Base-by-base conservation (phyloP, 2,329 filamentous ascomycete species). In the Calonectria pseudoturangicola region DNA sequence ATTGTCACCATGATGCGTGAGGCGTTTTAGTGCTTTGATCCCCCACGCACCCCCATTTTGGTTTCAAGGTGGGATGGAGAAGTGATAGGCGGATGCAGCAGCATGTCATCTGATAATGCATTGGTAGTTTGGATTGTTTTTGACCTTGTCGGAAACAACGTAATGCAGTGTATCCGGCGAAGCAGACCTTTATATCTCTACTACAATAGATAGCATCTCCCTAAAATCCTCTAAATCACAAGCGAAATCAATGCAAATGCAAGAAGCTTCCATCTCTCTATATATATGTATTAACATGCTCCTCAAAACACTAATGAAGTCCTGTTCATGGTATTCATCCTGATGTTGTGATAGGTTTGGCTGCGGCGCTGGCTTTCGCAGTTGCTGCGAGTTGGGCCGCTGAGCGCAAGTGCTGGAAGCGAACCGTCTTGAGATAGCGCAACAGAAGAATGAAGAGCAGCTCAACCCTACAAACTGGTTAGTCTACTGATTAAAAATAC, bases 371-470 rank as follows among this genome's bases (percentile, higher is more conserved):
- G n/a, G 73, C 69, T 36, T 77, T 76, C 7, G 76, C 78, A 39
- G 89, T 86, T 5, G 92, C 90, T 12, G 93, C 92, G 65, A 92
- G 79, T 64, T 91, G 88, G 15, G 92, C 92, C 18, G 92, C 87
- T 70, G 92, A 93, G 76, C 91, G 89, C 51, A 98, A 86, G 82
- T 93, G 93, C 76, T 93, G 89, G 54, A 92, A 89, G 79, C 91
- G 92, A 70, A 97, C 79, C 77, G 92, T 91, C 77, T 92, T 91
- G 66, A 98, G 82, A 79, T 97, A 98, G 79, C 95, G 91, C 84
- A 98, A 92, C 64, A 99, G 89, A 33, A 98, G 86, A 74, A 98
- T 88, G 82, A 98, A 98, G 54, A 95, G 83, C 18, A 98, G 87
- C 84, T 98, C 97, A 85, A 98, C 94, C 77, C 94, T 95, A 72